Base-by-base conservation (phyloP, 495 filamentous ascomycete genomes). In the Usnea hakonensis region DNA sequence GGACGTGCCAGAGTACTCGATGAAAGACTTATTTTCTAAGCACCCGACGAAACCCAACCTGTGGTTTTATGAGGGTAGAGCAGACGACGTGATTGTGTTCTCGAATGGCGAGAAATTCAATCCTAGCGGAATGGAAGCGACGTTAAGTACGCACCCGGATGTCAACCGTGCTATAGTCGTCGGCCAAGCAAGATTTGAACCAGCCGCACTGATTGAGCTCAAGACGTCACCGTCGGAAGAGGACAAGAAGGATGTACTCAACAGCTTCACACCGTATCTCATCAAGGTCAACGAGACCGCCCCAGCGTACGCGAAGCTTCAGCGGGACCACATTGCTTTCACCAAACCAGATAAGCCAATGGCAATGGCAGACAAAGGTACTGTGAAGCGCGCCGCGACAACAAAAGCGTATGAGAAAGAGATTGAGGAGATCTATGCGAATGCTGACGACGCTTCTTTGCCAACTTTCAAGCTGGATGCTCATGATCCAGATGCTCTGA, bases 31-130 rank as follows among this genome's bases (percentile, higher is more conserved):
- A 21, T 88, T 76, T 66, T 68, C 67, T 23, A 75, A 70, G 17
- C 83, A 86, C 62, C 79, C 82, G 0, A 75, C 74, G 1, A 63
- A 76, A 30, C 70, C 75, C 0, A 65, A 79, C 36, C 65, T 78
- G 40, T 87, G 81, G 83, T 69, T 71, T 16, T 83, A 80, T 58
- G 64, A 69, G 28, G 80, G 83, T 6, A 76, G 85, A 14, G 64
- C 70, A 2, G 85, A 88, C 64, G 84, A 85, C 68, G 73, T 87
- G 55, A 82, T 88, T 56, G 84, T 87, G 3, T 80, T 87, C 60
- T 78, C 75, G 19, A 87, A 81, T 68, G 85, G 83, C 33, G 83
- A 87, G 68, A 88, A 87, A 70, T 65, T 83, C 5, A 86, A 86
- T 65, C 84, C 85, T 0, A 69, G 81, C 8, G 71, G 74, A 0